phyloP scores from a whole-genome alignment of 306 rosid genomes.

The Castanospermum australe region DNA sequence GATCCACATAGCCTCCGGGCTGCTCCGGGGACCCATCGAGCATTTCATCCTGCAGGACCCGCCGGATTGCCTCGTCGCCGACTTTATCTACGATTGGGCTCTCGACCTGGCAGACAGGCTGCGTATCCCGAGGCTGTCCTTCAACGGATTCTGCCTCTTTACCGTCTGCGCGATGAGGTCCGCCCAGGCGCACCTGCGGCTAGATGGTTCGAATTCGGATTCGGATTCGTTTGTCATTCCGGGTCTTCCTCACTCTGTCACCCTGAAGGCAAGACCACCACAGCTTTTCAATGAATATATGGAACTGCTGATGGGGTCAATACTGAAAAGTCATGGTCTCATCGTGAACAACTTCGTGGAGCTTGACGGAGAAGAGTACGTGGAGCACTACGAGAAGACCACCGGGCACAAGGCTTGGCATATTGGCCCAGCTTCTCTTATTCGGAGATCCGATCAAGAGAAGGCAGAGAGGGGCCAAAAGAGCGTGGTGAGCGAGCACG shows the following conservation, averaged over 20 bases:
- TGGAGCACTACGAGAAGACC: conserved; percentile 15
- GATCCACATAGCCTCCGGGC: not conserved
- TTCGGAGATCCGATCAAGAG: not conserved
- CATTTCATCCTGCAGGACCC: conserved; percentile 2
- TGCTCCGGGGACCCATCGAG: conserved; percentile 1
- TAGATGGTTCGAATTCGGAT: too few relatives aligned
- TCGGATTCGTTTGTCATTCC: not conserved
- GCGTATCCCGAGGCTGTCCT: conserved; percentile 25
- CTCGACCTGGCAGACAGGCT: conserved; percentile 24
- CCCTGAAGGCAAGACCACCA: conserved; percentile 19
- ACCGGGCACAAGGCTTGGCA: conserved; percentile 33
- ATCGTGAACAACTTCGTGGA: conserved; percentile 35
- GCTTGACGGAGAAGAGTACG: conserved; percentile 36
- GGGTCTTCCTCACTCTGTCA: conserved; percentile 29
- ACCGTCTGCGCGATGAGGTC: conserved; percentile 11
- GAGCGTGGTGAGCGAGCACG: conserved; percentile 10
- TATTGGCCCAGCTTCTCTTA: conserved; percentile 38
- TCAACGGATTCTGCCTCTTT: conserved; percentile 24
- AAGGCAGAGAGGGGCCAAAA: conserved; percentile 24
- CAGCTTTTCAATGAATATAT: not conserved
- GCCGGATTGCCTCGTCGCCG: conserved; percentile 27
- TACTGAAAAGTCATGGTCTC: conserved; percentile 31
- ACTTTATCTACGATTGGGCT: conserved; percentile 29
- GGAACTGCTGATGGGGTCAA: not conserved
- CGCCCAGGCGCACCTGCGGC: not conserved